Evolutionary conservation across 768 basidiomycete genomes (phyloP).

Genomic region (Wakefieldia striispora): DNA sequence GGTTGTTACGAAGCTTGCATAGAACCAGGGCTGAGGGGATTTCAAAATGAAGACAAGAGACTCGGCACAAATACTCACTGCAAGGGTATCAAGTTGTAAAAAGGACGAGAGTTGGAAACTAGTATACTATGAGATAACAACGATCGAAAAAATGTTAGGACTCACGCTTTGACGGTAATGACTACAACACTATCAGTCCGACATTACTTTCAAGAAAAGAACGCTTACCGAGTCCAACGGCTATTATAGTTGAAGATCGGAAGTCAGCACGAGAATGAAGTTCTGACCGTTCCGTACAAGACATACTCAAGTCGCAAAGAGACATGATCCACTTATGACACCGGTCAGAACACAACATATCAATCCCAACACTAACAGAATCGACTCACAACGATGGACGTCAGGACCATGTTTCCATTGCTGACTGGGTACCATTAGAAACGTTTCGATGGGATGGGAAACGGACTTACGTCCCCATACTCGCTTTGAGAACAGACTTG

Average conservation of each 20-base stretch:
- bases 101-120: slow-evolving; percentile 42
- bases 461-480: slow-evolving; percentile 47
- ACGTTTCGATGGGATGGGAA: background rate
- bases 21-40: slow-evolving; percentile 43
- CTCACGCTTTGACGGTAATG: slow-evolving; percentile 53
- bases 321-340: slow-evolving; percentile 37
- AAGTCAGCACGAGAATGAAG: background rate
- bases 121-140: background rate
- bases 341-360: slow-evolving; percentile 2
- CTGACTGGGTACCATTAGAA: slow-evolving; percentile 38
- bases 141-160: background rate
- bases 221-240: slow-evolving; percentile 11
- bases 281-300: too few species aligned
- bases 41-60: background rate
- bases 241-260: background rate
- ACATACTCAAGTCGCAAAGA: slow-evolving; percentile 45
- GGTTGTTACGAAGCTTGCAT: slow-evolving; percentile 49
- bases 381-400: slow-evolving; percentile 45
- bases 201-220: background rate
- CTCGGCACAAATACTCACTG: slow-evolving; percentile 30
- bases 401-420: slow-evolving; percentile 41
- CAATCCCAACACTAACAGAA: background rate
- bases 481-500: slow-evolving; percentile 48
- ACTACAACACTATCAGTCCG: slow-evolving; percentile 29
- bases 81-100: slow-evolving; percentile 35